Evolutionary conservation across 306 rosid species (phyloP).

Genomic region (Quercus gilva): DNA sequence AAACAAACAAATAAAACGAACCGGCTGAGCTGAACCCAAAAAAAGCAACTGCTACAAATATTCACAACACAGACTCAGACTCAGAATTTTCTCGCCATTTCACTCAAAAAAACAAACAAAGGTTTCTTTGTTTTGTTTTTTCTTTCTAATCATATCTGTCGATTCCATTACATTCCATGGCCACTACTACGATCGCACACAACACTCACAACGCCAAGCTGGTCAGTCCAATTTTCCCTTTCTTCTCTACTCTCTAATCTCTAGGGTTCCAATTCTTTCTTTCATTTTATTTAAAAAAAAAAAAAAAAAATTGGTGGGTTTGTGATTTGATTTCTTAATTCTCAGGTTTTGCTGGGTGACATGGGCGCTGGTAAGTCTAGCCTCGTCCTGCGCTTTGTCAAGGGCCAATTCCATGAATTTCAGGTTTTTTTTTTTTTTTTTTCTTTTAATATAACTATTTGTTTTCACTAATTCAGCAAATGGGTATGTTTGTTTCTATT

Average conservation of each 20-base stretch:
- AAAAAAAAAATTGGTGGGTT: not conserved
- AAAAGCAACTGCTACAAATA: too few relatives aligned
- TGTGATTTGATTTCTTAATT: conserved; percentile 6
- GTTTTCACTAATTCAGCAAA: not conserved
- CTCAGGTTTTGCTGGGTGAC: conserved; percentile 63
- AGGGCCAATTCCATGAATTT: conserved; percentile 63
- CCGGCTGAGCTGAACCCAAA: too few relatives aligned
- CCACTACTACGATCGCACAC: conserved; percentile 43
- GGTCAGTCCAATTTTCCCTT: conserved; percentile 25
- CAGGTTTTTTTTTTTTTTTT: conserved; percentile 31
- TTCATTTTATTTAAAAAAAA: not conserved
- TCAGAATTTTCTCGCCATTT: too few relatives aligned
- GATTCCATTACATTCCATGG: conserved; percentile 41
- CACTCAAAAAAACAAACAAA: too few relatives aligned
- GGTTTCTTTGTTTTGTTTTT: too few relatives aligned
- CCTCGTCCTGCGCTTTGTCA: conserved; percentile 61
- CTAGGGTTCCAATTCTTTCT: not conserved
- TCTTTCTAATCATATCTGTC: not conserved
- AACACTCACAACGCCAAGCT: conserved; percentile 62
- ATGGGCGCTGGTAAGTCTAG: conserved; percentile 70
- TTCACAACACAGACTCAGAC: too few relatives aligned
- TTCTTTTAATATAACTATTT: not conserved
- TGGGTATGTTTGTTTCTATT: not conserved
- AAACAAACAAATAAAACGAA: too few relatives aligned
- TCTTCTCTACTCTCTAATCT: not conserved